These are phyloP conservation scores for Cordyceps militaris DNA, from an alignment of 2,329 filamentous ascomycete genomes.

Conservation along the genomic window DNA sequence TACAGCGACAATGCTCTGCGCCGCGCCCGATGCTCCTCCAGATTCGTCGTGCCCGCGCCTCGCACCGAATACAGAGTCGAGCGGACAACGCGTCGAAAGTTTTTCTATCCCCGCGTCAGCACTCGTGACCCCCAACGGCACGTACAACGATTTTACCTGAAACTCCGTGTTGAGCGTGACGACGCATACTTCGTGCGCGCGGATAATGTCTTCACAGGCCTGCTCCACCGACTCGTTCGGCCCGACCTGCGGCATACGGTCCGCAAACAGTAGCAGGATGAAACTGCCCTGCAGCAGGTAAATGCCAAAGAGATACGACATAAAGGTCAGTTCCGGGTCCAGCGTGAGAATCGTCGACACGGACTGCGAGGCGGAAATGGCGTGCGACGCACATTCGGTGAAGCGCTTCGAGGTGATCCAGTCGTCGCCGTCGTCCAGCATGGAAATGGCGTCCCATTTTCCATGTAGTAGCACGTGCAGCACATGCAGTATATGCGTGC, in stretches of 20 bases:
- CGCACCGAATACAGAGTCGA: constrained; percentile 41
- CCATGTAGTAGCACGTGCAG: constrained; percentile 41
- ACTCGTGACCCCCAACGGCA: neutral
- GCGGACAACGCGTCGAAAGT: constrained; percentile 47
- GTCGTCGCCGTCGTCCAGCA: constrained; percentile 41
- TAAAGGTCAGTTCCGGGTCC: constrained; percentile 44
- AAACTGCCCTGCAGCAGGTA: constrained; percentile 46
- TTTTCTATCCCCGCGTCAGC: constrained; percentile 33
- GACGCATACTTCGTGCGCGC: constrained; percentile 44
- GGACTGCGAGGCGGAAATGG: constrained; percentile 39
- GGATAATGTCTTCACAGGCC: constrained; percentile 42
- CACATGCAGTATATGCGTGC: constrained; percentile 40
- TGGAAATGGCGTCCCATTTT: constrained; percentile 42
- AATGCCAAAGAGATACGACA: constrained; percentile 46
- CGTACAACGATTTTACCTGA: constrained; percentile 27
- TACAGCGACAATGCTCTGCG: constrained; percentile 46
- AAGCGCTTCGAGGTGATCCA: constrained; percentile 42
- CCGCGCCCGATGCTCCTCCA: constrained; percentile 37
- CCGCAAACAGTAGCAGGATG: constrained; percentile 41
- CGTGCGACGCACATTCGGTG: constrained; percentile 38
- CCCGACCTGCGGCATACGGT: constrained; percentile 40
- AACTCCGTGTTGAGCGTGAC: constrained; percentile 44
- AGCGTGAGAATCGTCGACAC: constrained; percentile 38
- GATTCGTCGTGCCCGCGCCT: constrained; percentile 31
- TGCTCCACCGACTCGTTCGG: constrained; percentile 38